These are phyloP conservation scores for Pistacia vera DNA, from an alignment of 345 rosid genomes.

Conservation along the genomic window DNA sequence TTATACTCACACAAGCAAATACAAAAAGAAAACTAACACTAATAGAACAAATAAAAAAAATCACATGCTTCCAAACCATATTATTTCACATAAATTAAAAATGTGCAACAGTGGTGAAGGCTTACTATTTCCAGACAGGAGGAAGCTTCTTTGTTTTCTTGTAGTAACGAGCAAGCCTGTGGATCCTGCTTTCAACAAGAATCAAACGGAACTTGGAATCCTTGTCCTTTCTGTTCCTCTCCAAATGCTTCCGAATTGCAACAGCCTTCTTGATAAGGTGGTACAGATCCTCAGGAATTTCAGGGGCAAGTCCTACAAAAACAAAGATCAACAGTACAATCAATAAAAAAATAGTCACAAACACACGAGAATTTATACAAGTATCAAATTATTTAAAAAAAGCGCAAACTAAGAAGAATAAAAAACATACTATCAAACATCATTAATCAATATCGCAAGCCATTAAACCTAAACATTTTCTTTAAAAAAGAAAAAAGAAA, in stretches of 20 bases:
- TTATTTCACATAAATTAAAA: neutral
- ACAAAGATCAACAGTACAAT: neutral
- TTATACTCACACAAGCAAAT: neutral
- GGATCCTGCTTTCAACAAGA: constrained; percentile 77
- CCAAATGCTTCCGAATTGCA: constrained; percentile 70
- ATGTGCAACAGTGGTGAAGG: neutral
- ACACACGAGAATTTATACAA: neutral
- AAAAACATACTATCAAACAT: neutral
- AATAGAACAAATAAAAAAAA: neutral
- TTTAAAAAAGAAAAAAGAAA: neutral
- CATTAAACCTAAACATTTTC: too few species aligned
- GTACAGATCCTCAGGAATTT: constrained; percentile 71
- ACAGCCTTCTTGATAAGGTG: constrained; percentile 81
- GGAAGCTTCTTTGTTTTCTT: constrained; percentile 86
- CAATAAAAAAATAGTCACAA: neutral
- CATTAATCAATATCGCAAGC: neutral
- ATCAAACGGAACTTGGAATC: constrained; percentile 74
- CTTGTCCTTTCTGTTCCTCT: constrained; percentile 79
- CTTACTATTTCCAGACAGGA: constrained; percentile 79
- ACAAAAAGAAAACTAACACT: neutral
- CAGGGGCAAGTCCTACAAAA: constrained; percentile 60
- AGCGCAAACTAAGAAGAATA: neutral
- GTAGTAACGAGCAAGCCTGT: constrained; percentile 74
- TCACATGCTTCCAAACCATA: neutral
- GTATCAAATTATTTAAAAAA: neutral